Evolutionary conservation across 495 filamentous ascomycete genomes (phyloP).

Genomic region (Xylona heveae): DNA sequence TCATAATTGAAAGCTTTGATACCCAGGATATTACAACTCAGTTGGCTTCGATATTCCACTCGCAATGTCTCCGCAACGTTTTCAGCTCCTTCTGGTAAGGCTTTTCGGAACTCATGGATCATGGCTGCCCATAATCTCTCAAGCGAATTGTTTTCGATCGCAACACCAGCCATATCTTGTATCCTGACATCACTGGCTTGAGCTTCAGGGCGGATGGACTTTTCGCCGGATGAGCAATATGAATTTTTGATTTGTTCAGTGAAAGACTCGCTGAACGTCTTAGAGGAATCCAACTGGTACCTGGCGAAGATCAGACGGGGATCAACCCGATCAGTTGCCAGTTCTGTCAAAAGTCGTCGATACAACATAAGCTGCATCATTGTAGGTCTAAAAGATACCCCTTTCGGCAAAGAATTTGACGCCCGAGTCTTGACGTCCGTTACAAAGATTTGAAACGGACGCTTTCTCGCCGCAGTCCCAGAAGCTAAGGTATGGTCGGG

Average conservation of each 20-base stretch:
- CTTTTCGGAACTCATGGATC: slow-evolving; percentile 33
- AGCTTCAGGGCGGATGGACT: too few relatives aligned
- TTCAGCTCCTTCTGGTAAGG: slow-evolving; percentile 28
- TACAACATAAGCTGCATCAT: slow-evolving; percentile 81
- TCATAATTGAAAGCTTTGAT: slow-evolving; percentile 50
- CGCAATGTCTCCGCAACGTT: slow-evolving; percentile 33
- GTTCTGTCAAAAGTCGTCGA: slow-evolving; percentile 56
- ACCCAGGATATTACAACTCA: slow-evolving; percentile 35
- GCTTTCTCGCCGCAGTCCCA: slow-evolving; percentile 5
- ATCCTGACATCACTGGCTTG: too few relatives aligned
- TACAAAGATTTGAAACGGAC: too few relatives aligned
- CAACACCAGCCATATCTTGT: too few relatives aligned
- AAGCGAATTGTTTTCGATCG: slow-evolving; percentile 35
- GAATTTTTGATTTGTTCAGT: slow-evolving; percentile 70
- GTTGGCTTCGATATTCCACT: slow-evolving; percentile 36
- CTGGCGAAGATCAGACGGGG: slow-evolving; percentile 43
- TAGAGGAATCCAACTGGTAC: slow-evolving; percentile 40
- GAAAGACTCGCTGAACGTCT: slow-evolving; percentile 56
- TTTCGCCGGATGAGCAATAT: too few relatives aligned
- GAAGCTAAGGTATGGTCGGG: slow-evolving; percentile 14
- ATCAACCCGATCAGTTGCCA: slow-evolving; percentile 51
- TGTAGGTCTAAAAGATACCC: slow-evolving; percentile 50
- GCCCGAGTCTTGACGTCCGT: slow-evolving; percentile 76
- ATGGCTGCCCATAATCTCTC: slow-evolving; percentile 42
- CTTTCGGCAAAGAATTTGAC: slow-evolving; percentile 34